Percentiles rank a stretch among this genome's conserved stretches.
These are phyloP conservation scores for Lentinus brumalis DNA, from an alignment of 768 basidiomycete genomes.

Conservation along the genomic window DNA sequence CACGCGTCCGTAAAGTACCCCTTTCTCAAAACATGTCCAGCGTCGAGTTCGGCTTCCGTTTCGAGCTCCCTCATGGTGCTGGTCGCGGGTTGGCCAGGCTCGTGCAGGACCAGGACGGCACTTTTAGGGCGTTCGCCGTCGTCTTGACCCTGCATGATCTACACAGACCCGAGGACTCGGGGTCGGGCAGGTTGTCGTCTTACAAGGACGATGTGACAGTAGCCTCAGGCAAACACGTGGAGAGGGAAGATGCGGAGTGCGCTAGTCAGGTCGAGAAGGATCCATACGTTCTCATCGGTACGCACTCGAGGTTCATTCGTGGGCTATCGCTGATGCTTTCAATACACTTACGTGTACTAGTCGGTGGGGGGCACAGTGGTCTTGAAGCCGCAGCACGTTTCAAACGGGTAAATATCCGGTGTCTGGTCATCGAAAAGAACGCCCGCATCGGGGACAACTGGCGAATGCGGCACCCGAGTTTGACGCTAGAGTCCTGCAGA, in stretches of 20 bases:
- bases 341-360: slow-evolving; percentile 1
- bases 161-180: slow-evolving; percentile 36
- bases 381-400: slow-evolving; percentile 67
- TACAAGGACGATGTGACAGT: slow-evolving; percentile 39
- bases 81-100: slow-evolving; percentile 41
- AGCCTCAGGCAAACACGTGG: slow-evolving; percentile 37
- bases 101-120: slow-evolving; percentile 19
- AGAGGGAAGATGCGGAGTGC: slow-evolving; percentile 27
- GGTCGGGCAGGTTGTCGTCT: slow-evolving; percentile 22
- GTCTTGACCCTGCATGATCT: slow-evolving; percentile 35
- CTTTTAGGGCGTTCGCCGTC: slow-evolving; percentile 41
- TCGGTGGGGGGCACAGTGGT: slow-evolving; percentile 71
- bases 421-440: slow-evolving; percentile 60
- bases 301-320: slow-evolving; percentile 8
- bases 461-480: slow-evolving; percentile 59
- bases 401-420: slow-evolving; percentile 51
- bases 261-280: slow-evolving; percentile 39
- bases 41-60: slow-evolving; percentile 41
- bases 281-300: slow-evolving; percentile 42
- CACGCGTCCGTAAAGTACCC: slow-evolving; percentile 16
- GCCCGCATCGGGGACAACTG: slow-evolving; percentile 57
- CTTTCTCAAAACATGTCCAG: slow-evolving; percentile 15
- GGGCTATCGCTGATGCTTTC: background rate
- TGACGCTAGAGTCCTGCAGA: slow-evolving; percentile 45
- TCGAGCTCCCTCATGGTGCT: slow-evolving; percentile 34